Percentiles rank a stretch among this genome's conserved stretches.
These are phyloP conservation scores for Fusarium begoniae DNA, from an alignment of 2,329 filamentous ascomycete species.

Conservation along the genomic window DNA sequence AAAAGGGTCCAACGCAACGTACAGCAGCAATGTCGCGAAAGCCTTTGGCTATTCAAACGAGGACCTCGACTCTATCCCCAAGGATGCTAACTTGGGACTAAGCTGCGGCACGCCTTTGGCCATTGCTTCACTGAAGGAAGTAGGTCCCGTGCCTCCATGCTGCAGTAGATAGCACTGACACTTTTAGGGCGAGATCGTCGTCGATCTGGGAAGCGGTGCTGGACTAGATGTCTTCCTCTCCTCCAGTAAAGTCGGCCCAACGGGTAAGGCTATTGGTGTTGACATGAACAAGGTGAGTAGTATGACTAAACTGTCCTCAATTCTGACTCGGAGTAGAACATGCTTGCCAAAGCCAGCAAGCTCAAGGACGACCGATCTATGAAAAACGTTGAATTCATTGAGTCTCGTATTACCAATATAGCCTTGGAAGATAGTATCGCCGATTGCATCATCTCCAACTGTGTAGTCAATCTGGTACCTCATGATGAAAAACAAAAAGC, in stretches of 20 bases:
- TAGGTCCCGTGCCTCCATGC: rapidly evolving
- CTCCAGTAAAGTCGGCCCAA: neutral
- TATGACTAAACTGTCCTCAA: rapidly evolving
- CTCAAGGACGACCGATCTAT: neutral
- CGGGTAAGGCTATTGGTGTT: neutral
- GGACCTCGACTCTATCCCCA: neutral
- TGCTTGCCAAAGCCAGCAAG: neutral
- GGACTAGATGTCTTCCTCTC: neutral
- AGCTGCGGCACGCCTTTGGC: slow-evolving; percentile 2
- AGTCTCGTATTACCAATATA: neutral
- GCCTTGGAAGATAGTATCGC: neutral
- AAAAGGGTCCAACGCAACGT: neutral
- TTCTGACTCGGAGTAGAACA: neutral
- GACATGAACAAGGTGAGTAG: slow-evolving; percentile 5
- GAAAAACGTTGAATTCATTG: neutral
- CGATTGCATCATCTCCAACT: slow-evolving; percentile 66
- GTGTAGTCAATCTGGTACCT: slow-evolving; percentile 69
- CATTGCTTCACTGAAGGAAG: neutral
- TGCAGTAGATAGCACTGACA: rapidly evolving
- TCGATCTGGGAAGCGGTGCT: slow-evolving; percentile 10
- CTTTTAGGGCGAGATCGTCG: neutral
- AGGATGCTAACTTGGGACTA: neutral
- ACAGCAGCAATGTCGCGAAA: neutral
- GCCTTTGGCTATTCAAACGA: slow-evolving; percentile 6
- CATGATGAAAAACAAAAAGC: slow-evolving; percentile 59